Percentiles rank a stretch among this genome's conserved stretches.
Conservation (phyloP, 495 filamentous ascomycete species). For the Podospora tetraspora region DNA sequence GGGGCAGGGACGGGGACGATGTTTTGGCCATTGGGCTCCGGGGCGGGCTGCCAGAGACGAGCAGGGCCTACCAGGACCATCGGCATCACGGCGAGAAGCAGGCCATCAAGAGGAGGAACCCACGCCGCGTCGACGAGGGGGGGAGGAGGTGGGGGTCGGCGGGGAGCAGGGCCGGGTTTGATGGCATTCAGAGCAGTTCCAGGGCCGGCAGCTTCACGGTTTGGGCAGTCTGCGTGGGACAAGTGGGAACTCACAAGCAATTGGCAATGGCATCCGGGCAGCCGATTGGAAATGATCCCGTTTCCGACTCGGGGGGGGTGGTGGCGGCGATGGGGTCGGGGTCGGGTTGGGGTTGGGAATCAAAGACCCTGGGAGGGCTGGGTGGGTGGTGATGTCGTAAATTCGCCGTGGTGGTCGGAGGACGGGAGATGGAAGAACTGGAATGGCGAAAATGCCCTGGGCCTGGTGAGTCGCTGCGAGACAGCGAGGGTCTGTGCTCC, state of each 20-base stretch:
- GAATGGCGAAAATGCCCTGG: neutral
- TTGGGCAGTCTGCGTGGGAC: slow-evolving; percentile 14
- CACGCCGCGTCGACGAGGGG: slow-evolving; percentile 28
- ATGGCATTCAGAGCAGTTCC: slow-evolving; percentile 36
- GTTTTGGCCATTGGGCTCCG: slow-evolving; percentile 38
- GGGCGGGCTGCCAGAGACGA: slow-evolving; percentile 19
- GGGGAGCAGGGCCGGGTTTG: slow-evolving; percentile 36
- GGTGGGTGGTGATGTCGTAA: slow-evolving; percentile 34
- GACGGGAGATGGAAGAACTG: slow-evolving; percentile 29
- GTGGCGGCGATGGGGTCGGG: slow-evolving; percentile 22
- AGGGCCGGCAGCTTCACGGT: slow-evolving; percentile 28
- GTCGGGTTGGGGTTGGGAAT: slow-evolving; percentile 13
- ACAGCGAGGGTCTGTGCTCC: slow-evolving; percentile 26
- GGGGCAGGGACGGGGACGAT: slow-evolving; percentile 39
- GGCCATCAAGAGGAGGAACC: slow-evolving; percentile 31
- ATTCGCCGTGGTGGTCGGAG: slow-evolving; percentile 32
- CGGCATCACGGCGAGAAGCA: slow-evolving; percentile 25
- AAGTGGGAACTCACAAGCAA: slow-evolving; percentile 36
- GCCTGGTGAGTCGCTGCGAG: slow-evolving; percentile 27
- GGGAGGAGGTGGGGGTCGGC: slow-evolving; percentile 28
- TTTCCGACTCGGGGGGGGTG: slow-evolving; percentile 8
- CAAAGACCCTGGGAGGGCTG: slow-evolving; percentile 26
- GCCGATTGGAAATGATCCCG: slow-evolving; percentile 11
- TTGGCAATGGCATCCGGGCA: slow-evolving; percentile 32
- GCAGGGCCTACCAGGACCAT: slow-evolving; percentile 17